Base-by-base conservation (phyloP, 148 eudicot species). In the Silene uniflora region DNA sequence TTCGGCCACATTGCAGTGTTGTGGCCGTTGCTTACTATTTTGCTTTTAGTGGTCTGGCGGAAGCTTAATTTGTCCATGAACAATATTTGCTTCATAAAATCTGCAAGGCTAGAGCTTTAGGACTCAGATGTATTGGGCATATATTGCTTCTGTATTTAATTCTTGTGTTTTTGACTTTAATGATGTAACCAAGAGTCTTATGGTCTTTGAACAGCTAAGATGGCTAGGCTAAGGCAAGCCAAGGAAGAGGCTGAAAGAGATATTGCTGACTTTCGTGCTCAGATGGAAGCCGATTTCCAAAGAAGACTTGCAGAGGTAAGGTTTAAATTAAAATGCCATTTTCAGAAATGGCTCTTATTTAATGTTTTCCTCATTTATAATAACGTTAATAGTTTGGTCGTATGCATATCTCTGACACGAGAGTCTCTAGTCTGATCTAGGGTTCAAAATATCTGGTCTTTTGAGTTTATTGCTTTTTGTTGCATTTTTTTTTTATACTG, bases 211-310 rank as follows among this genome's bases (percentile, higher is more conserved):
- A 74, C 74, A 91, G 98, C 88, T 75, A 91, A 93, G 87, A 69
- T 81, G 88, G 89, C 91, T 71, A 87, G 96, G 75, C 84, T 93
- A 60, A 93, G 82, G 78, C 92, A 91, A 83, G 98, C 93, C 73
- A 93, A 93, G 77, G 93, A 93, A 65, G 98, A 93, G 82, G 98
- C 96, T 46, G 91, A 85, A 80, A 89, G 84, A 86, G 96, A 93
- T 81, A 80, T 89, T 81, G 93, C 96, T 76, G 91, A 86, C 63
- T 91, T 91, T 61, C 98, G 96, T 81, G 93, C 92, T 25, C 89
- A 88, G 76, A 80, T 91, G 91, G 98, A 93, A 77, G 83, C 88
- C 65, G 89, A 89, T 25, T 93, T 72, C 71, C 98, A 88, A 84
- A 83, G 84, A 74, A 93, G 87, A 85, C 81, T 93, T 71, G 79